These are phyloP conservation scores for Lecanicillium sp. DNA, from an alignment of 2,329 filamentous ascomycete species.

Conservation along the genomic window DNA sequence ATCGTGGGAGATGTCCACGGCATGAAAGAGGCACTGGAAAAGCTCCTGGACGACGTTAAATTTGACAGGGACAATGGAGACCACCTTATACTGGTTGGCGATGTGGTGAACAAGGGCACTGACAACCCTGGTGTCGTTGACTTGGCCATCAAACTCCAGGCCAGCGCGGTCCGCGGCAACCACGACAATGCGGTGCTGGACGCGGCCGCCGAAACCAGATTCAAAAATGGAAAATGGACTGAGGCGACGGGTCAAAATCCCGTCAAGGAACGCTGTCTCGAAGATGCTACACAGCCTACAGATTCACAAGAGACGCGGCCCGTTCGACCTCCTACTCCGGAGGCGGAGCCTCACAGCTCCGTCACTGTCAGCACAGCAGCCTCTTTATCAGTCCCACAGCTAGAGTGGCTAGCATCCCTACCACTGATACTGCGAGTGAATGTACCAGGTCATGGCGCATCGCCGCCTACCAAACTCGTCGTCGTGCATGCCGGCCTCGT, in stretches of 20 bases:
- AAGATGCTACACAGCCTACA: too few relatives aligned
- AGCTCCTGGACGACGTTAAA: constrained; percentile 57
- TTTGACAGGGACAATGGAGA: constrained; percentile 48
- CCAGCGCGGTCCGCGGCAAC: constrained; percentile 75
- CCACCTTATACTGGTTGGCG: constrained; percentile 65
- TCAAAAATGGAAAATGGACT: neutral
- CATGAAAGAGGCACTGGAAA: constrained; percentile 56
- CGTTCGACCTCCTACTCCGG: too few relatives aligned
- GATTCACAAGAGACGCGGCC: too few relatives aligned
- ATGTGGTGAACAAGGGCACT: constrained; percentile 76
- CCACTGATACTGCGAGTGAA: neutral
- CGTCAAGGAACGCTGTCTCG: too few relatives aligned
- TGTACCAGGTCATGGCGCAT: neutral
- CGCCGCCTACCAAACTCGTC: constrained; percentile 22
- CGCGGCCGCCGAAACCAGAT: constrained; percentile 13
- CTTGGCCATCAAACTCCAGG: constrained; percentile 59
- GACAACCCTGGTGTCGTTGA: constrained; percentile 71
- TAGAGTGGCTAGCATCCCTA: neutral
- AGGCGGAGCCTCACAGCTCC: neutral
- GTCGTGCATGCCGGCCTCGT: constrained; percentile 78
- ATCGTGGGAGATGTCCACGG: constrained; percentile 88
- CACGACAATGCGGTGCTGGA: constrained; percentile 76
- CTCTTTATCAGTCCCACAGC: neutral
- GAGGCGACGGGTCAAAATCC: neutral
- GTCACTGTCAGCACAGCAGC: neutral